Evolutionary conservation across 257 asterid genomes (phyloP).

Genomic region (Henckelia pumila): DNA sequence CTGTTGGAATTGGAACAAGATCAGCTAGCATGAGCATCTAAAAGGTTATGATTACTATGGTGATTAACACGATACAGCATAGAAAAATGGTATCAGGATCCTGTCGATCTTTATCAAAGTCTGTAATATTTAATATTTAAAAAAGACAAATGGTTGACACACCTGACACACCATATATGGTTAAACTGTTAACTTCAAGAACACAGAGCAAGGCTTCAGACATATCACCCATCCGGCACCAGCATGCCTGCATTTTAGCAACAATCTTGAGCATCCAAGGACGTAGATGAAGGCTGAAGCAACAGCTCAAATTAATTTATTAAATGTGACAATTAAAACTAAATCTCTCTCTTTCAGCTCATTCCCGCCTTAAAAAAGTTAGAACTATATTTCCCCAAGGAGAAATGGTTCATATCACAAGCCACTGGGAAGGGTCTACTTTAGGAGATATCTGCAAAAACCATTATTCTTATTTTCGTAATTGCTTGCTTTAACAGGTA

Average conservation of each 20-base stretch:
- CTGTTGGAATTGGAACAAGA: slow-evolving; percentile 36
- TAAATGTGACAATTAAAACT: slow-evolving; percentile 13
- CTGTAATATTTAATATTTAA: too few relatives aligned
- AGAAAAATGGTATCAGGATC: slow-evolving; percentile 4
- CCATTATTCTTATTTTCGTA: not conserved
- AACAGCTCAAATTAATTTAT: slow-evolving; percentile 9
- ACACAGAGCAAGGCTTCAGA: slow-evolving; percentile 77
- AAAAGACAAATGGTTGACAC: slow-evolving; percentile 23
- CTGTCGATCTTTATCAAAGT: not conserved
- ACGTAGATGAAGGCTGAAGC: slow-evolving; percentile 7
- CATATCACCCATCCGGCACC: slow-evolving; percentile 81
- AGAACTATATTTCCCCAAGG: slow-evolving; percentile 9
- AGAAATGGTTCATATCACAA: not conserved
- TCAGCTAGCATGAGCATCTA: slow-evolving; percentile 1
- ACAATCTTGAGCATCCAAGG: slow-evolving; percentile 19
- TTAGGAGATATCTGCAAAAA: not conserved
- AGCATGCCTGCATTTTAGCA: slow-evolving; percentile 61
- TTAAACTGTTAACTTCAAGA: slow-evolving; percentile 68
- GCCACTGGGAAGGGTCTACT: not conserved
- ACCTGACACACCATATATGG: slow-evolving; percentile 73
- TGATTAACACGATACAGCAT: not conserved
- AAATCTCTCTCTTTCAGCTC: not conserved
- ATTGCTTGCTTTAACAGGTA: not conserved
- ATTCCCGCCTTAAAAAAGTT: not conserved
- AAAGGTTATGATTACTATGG: slow-evolving; percentile 18